Percentiles rank a stretch among this genome's conserved stretches.
Evolutionary conservation across 805 yeast genomes (phyloP).

Genomic region (Candida railenensis): DNA sequence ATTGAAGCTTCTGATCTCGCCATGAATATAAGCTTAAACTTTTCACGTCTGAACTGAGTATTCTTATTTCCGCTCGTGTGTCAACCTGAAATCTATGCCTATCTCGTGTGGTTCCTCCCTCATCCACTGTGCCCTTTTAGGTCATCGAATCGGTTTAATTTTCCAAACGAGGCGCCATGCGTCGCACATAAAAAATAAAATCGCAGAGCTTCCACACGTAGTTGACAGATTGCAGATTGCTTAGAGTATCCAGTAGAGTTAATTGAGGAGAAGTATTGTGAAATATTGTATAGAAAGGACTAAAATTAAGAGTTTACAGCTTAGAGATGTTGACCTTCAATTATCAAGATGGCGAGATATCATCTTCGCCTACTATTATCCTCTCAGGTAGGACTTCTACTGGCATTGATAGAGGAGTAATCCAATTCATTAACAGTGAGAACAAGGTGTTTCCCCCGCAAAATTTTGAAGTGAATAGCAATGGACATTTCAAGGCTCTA

Average conservation of each 20-base stretch:
- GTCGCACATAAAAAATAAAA: not conserved
- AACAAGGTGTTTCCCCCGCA: constrained; percentile 61
- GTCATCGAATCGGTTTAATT: too few relatives aligned
- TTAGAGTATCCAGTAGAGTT: too few relatives aligned
- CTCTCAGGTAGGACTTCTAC: constrained; percentile 28
- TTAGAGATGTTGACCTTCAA: constrained; percentile 24
- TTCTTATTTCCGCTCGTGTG: constrained; percentile 8
- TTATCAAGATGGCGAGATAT: constrained; percentile 34
- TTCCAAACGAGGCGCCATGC: too few relatives aligned
- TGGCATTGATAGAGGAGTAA: constrained; percentile 19
- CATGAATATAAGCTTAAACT: not conserved
- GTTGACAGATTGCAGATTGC: too few relatives aligned
- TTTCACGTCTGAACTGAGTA: not conserved
- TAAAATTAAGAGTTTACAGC: not conserved
- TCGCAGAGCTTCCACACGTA: too few relatives aligned
- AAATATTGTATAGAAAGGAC: not conserved
- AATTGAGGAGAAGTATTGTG: too few relatives aligned
- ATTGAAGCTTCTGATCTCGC: constrained; percentile 18
- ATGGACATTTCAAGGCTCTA: constrained; percentile 72
- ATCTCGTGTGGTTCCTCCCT: too few relatives aligned
- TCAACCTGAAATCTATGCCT: too few relatives aligned
- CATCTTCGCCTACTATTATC: constrained; percentile 39
- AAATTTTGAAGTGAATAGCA: constrained; percentile 59
- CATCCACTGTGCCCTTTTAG: not conserved
- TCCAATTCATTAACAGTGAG: constrained; percentile 32